A percentile compares a stretch with the other conserved stretches of the same genome.
These are phyloP conservation scores for Auricularia cornea DNA, from an alignment of 768 basidiomycete genomes.

Conservation along the genomic window DNA sequence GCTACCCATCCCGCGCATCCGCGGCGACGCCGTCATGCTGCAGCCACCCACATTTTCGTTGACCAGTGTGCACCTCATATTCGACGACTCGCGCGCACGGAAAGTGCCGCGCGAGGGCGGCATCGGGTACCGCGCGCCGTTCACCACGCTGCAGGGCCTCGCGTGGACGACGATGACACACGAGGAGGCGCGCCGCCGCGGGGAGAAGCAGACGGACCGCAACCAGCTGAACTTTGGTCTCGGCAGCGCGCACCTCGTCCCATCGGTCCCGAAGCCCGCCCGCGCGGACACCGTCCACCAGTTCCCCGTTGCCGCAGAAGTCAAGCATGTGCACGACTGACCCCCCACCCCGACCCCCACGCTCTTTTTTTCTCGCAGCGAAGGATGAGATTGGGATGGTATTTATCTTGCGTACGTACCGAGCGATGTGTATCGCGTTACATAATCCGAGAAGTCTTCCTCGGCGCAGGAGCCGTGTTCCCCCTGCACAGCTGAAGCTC, in stretches of 20 bases:
- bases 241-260: neutral
- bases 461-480: too few relatives aligned
- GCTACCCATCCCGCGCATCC: neutral
- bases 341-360: too few relatives aligned
- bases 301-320: neutral
- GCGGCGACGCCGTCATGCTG: conserved; percentile 42
- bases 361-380: too few relatives aligned
- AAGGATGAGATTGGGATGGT: too few relatives aligned
- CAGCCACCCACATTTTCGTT: conserved; percentile 54
- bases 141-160: conserved; percentile 49
- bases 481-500: too few relatives aligned
- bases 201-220: neutral
- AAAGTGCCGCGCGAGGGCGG: conserved; percentile 26
- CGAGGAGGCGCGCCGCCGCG: neutral
- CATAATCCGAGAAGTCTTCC: too few relatives aligned
- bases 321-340: too few relatives aligned
- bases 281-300: neutral
- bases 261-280: neutral
- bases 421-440: too few relatives aligned
- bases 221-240: neutral
- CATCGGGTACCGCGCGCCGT: conserved; percentile 51
- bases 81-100: conserved; percentile 59
- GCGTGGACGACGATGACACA: neutral
- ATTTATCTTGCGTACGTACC: too few relatives aligned
- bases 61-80: conserved; percentile 46